Evolutionary conservation across 164 flowering plant genomes (phyloP).

Genomic region (Sextonia rubra): DNA sequence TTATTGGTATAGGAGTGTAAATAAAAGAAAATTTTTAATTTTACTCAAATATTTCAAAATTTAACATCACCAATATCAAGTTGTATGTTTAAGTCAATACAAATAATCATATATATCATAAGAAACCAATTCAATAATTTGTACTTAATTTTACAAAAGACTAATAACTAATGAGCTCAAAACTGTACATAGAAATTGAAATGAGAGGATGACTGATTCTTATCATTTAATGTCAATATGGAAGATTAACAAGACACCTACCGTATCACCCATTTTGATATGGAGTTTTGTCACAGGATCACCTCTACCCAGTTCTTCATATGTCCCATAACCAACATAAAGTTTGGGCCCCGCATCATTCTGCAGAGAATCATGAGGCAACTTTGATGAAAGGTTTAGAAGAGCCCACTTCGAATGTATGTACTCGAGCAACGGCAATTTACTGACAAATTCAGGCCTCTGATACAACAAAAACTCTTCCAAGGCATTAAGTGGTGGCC

Average conservation of each 20-base stretch:
- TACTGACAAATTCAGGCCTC: constrained; percentile 82
- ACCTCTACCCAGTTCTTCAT: constrained; percentile 67
- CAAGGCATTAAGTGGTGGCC: constrained; percentile 83
- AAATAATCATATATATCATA: neutral
- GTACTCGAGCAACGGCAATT: constrained; percentile 81
- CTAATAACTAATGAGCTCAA: neutral
- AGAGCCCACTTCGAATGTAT: constrained; percentile 96
- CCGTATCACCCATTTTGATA: constrained; percentile 81
- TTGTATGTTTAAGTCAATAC: neutral
- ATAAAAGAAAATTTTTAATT: too few relatives aligned
- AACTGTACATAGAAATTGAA: too few relatives aligned
- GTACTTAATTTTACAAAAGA: neutral
- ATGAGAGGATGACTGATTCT: neutral
- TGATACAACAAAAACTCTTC: constrained; percentile 87
- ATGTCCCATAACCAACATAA: constrained; percentile 65
- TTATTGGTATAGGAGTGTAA: too few relatives aligned
- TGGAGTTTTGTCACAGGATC: constrained; percentile 75
- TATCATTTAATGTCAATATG: neutral
- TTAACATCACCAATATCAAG: too few relatives aligned
- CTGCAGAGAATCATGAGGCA: constrained; percentile 85
- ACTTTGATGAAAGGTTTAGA: constrained; percentile 86
- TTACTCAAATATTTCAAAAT: too few relatives aligned
- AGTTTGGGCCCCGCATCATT: constrained; percentile 86
- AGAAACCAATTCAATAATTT: neutral
- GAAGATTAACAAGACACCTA: constrained; percentile 26